These are phyloP conservation scores for Thelephora terrestris DNA, from an alignment of 1,284 basidiomycete species.

Conservation along the genomic window DNA sequence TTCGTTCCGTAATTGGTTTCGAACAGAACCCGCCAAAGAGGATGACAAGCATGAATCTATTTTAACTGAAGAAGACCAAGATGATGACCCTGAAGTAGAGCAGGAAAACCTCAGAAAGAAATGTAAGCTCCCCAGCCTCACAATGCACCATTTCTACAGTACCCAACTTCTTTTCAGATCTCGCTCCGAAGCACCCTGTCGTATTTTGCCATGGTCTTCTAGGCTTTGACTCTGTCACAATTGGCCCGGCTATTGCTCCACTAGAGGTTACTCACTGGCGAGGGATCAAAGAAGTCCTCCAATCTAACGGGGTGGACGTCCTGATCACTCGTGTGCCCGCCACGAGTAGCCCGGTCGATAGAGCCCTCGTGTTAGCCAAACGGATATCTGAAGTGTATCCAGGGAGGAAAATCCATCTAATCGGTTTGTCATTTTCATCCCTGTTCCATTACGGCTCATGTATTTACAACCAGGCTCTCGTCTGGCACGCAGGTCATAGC, in stretches of 20 bases:
- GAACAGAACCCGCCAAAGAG: conserved; percentile 24
- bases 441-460: conserved; percentile 19
- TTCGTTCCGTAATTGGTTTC: conserved; percentile 43
- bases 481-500: conserved; percentile 52
- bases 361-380: conserved; percentile 80
- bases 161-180: conserved; percentile 33
- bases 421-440: conserved; percentile 37
- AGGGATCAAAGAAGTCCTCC: conserved; percentile 85
- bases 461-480: conserved; percentile 13
- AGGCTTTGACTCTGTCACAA: conserved; percentile 74
- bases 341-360: conserved; percentile 75
- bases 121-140: conserved; percentile 38
- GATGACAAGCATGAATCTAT: conserved; percentile 36
- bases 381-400: conserved; percentile 73
- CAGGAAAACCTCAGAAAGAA: conserved; percentile 50
- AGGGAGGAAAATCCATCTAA: conserved; percentile 77
- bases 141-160: conserved; percentile 1
- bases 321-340: conserved; percentile 89
- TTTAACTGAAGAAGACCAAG: conserved; percentile 52
- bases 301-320: conserved; percentile 83
- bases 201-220: conserved; percentile 93
- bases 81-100: conserved; percentile 41
- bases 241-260: conserved; percentile 64
- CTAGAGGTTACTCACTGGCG: conserved; percentile 90
- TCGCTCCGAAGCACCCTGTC: conserved; percentile 70